These are phyloP conservation scores for Musa schizocarpa DNA, from an alignment of 176 grass and related monocot genomes.

Conservation along the genomic window DNA sequence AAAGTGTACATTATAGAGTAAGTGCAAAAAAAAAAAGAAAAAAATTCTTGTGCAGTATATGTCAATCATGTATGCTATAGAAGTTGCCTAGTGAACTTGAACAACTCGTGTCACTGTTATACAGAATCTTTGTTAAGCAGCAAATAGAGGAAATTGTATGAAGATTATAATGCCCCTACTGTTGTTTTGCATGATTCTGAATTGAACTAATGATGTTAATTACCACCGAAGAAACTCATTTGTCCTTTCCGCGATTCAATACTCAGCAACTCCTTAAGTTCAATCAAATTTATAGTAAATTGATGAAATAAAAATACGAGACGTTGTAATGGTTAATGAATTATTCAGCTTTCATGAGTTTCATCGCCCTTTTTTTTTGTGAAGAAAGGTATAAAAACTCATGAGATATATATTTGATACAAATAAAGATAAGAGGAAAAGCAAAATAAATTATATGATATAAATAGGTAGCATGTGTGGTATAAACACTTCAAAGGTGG, in stretches of 20 bases:
- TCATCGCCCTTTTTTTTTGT: too few species aligned
- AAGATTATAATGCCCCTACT: not conserved
- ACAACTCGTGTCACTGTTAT: not conserved
- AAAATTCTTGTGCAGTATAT: not conserved
- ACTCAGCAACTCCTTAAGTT: too few species aligned
- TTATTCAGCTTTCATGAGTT: too few species aligned
- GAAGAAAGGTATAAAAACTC: too few species aligned
- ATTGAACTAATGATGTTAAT: not conserved
- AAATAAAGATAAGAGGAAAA: too few species aligned
- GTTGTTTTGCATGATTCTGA: not conserved
- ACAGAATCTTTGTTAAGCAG: not conserved
- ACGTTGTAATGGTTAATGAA: too few species aligned
- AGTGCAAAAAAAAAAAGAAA: not conserved
- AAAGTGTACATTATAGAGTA: not conserved
- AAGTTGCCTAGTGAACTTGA: not conserved
- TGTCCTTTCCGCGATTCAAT: too few species aligned
- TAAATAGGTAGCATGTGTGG: slow-evolving; percentile 3
- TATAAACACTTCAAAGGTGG: slow-evolving; percentile 8
- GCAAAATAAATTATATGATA: not conserved
- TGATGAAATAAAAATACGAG: too few species aligned
- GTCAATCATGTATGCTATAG: not conserved
- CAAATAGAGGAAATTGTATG: not conserved
- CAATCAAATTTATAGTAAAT: too few species aligned
- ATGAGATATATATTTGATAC: too few species aligned
- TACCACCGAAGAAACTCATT: not conserved